phyloP scores from a whole-genome alignment of 768 basidiomycete genomes.

The Rickenella mellea region DNA sequence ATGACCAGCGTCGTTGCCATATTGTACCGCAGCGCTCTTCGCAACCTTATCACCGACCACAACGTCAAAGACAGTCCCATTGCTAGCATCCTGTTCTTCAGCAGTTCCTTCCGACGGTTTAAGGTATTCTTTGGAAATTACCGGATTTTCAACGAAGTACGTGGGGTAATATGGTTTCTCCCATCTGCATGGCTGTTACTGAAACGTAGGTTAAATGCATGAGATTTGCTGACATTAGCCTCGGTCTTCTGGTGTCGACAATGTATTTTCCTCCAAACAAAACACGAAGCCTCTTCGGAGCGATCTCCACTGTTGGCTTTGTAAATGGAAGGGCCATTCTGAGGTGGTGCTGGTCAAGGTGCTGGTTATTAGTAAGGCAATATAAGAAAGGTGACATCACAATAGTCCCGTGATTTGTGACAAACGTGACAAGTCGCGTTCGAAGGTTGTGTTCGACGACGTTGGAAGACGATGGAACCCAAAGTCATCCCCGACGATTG shows the following conservation, averaged over 20 bases:
- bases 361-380: neutral
- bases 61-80: too few relatives aligned
- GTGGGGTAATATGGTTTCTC: slow-evolving; percentile 40
- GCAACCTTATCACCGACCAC: slow-evolving; percentile 31
- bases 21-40: slow-evolving; percentile 25
- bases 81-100: slow-evolving; percentile 21
- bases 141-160: slow-evolving; percentile 43
- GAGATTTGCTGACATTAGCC: slow-evolving; percentile 40
- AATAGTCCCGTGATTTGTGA: neutral
- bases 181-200: slow-evolving; percentile 33
- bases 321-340: slow-evolving; percentile 22
- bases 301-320: slow-evolving; percentile 38
- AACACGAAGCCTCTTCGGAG: slow-evolving; percentile 42
- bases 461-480: neutral
- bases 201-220: neutral
- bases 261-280: slow-evolving; percentile 41
- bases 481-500: slow-evolving; percentile 21
- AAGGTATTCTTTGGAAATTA: slow-evolving; percentile 35
- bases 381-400: neutral
- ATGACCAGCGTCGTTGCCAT: slow-evolving; percentile 23
- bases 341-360: neutral
- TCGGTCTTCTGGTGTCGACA: slow-evolving; percentile 47
- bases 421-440: neutral
- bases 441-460: neutral
- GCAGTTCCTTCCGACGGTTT: slow-evolving; percentile 19